Conservation (phyloP, 2,329 filamentous ascomycete genomes). For the Metarhizium brunneum region DNA sequence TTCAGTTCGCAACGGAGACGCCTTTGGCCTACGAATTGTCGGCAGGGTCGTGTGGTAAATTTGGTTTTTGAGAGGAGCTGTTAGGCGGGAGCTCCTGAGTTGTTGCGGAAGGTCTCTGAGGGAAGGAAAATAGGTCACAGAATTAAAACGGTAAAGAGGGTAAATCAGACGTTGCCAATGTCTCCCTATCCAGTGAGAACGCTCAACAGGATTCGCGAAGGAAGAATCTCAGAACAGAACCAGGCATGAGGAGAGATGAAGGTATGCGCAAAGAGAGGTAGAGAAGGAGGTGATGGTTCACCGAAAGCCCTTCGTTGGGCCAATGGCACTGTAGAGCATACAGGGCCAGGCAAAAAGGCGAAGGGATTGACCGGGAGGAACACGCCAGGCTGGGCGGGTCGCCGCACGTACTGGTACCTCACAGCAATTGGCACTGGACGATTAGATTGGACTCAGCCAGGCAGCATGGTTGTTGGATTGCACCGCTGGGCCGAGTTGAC, state of each 20-base stretch:
- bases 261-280: not conserved
- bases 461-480: not conserved
- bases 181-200: constrained; percentile 18
- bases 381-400: not conserved
- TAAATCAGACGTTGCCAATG: constrained; percentile 11
- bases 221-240: not conserved
- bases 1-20: not conserved
- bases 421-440: constrained; percentile 4
- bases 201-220: constrained; percentile 3
- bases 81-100: constrained; percentile 12
- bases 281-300: not conserved
- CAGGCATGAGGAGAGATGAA: not conserved
- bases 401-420: not conserved
- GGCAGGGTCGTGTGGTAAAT: not conserved
- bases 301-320: not conserved
- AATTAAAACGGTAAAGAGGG: constrained; percentile 8
- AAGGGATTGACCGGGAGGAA: not conserved
- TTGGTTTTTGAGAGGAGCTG: constrained; percentile 4
- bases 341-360: not conserved
- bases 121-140: constrained; percentile 7
- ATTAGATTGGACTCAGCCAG: constrained; percentile 11
- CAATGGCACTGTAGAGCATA: not conserved
- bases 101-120: constrained; percentile 6
- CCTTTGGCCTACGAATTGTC: not conserved
- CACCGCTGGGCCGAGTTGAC: not conserved